phyloP scores from a whole-genome alignment of 768 basidiomycete genomes.

The Pisolithus microcarpus region DNA sequence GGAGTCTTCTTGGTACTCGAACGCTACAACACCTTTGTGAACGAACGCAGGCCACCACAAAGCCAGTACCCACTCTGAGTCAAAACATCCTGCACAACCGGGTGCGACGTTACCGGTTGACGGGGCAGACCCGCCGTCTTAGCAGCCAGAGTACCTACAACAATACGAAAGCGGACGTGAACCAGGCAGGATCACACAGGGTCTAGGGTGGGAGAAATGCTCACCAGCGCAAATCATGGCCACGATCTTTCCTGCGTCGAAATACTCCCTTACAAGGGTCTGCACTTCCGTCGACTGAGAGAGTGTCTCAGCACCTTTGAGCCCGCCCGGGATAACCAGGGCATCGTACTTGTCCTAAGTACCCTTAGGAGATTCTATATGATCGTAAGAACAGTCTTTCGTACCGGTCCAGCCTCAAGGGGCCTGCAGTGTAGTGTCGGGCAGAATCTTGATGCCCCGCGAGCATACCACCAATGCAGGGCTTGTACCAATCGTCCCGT shows the following conservation, averaged over 20 bases:
- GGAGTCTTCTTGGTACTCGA: constrained; percentile 65
- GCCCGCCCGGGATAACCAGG: constrained; percentile 71
- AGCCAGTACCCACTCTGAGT: constrained; percentile 36
- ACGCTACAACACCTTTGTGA: constrained; percentile 36
- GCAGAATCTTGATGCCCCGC: constrained; percentile 64
- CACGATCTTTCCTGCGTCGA: constrained; percentile 38
- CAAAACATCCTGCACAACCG: constrained; percentile 56
- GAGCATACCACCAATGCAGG: constrained; percentile 57
- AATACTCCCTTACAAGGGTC: constrained; percentile 50
- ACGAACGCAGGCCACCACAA: background rate
- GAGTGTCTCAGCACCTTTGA: constrained; percentile 70
- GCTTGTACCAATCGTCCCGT: constrained; percentile 21
- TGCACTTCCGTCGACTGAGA: constrained; percentile 55
- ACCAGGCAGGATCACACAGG: too few species aligned
- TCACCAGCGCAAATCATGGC: constrained; percentile 84
- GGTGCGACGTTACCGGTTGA: constrained; percentile 74
- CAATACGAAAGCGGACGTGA: background rate
- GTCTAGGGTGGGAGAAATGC: constrained; percentile 5
- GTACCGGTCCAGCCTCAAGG: constrained; percentile 40
- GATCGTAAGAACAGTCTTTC: constrained; percentile 8
- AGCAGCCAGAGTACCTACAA: constrained; percentile 62
- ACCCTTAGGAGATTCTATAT: background rate
- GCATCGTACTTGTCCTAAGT: constrained; percentile 58
- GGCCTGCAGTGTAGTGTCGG: constrained; percentile 52
- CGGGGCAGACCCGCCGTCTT: constrained; percentile 50